Percentiles rank a stretch among this genome's conserved stretches.
Conservation (phyloP, 2,329 filamentous ascomycete species). For the Ophiostoma angusticollis region DNA sequence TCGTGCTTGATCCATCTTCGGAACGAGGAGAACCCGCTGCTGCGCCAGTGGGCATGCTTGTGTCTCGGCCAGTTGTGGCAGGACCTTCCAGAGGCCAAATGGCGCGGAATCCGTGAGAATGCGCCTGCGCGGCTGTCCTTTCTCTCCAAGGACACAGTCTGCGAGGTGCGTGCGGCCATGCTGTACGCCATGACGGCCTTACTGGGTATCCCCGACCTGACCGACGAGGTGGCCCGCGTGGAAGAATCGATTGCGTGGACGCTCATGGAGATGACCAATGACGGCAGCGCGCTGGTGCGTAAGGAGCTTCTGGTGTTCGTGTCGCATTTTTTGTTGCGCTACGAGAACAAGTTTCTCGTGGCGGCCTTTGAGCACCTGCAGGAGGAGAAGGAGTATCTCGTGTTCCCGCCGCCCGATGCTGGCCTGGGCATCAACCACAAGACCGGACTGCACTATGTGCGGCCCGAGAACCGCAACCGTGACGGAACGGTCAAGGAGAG, state of each 20-base stretch:
- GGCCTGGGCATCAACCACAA: slow-evolving; percentile 32
- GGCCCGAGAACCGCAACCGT: slow-evolving; percentile 39
- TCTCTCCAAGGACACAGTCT: slow-evolving; percentile 71
- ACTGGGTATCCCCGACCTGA: slow-evolving; percentile 83
- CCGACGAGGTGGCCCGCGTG: slow-evolving; percentile 77
- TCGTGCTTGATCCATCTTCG: slow-evolving; percentile 74
- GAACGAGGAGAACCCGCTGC: slow-evolving; percentile 74
- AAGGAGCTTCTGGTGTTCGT: slow-evolving; percentile 90
- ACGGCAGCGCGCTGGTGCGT: slow-evolving; percentile 87
- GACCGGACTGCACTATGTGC: slow-evolving; percentile 50
- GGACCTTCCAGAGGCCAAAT: slow-evolving; percentile 84
- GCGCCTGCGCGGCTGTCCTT: slow-evolving; percentile 72
- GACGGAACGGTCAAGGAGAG: slow-evolving; percentile 45
- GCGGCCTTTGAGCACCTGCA: slow-evolving; percentile 81
- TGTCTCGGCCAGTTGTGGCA: slow-evolving; percentile 93
- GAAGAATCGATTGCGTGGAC: slow-evolving; percentile 86
- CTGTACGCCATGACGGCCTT: slow-evolving; percentile 89
- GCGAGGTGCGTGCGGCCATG: slow-evolving; percentile 88
- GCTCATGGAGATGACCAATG: slow-evolving; percentile 79
- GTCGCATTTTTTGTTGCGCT: slow-evolving; percentile 79
- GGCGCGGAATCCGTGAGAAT: slow-evolving; percentile 81
- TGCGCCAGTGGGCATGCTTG: slow-evolving; percentile 90
- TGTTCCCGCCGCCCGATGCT: slow-evolving; percentile 37
- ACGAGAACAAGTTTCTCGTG: slow-evolving; percentile 85
- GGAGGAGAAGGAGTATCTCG: slow-evolving; percentile 63